Evolutionary conservation across 2,329 filamentous ascomycete species (phyloP), one percentile per base, ranked within the genome.

Genomic region (Shiraia bambusicola): DNA sequence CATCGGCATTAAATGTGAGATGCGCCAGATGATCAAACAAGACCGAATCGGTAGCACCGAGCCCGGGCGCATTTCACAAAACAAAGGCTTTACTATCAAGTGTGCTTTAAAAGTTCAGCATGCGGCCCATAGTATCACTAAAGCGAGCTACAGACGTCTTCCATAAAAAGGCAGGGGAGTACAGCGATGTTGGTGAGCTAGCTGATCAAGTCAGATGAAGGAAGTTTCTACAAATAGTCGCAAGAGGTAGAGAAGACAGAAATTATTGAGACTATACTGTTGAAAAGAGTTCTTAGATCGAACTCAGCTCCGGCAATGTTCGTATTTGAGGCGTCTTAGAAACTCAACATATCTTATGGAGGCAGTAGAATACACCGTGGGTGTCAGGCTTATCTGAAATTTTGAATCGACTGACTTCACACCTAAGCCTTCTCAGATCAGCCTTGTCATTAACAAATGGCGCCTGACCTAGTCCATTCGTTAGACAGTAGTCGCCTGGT

Each of bases 11-110:
- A 65, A 69, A 9, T 66, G 71, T 12, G 62, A 70, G 12, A 65
- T 75, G 35, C 66, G 68, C 44, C 69, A 72, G 40, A 67, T 73
- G 68, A 59, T 66, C 17, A 64, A 61, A 17, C 61, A 67, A 5
- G 31, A 42, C 0, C 36, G 36, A 3, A 49, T 40, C 22, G 38
- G 37, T 16, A 40, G 40, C 7, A 37, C 42, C 8, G 45, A 49
- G 12, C 2, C 25, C 13, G 40, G 41, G 3, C 37, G 47, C 10
- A 19, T 47, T 7, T 22, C 14, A 9, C 45, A 52, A 15, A 15
- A n/a, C n/a, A n/a, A 29, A 10, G 56, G 47, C 12, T 48, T 40
- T 3, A 59, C 58, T 11, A 47, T 59, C 3, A 58, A 59, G 31
- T 47, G 47, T 25, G 46, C 52, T 4, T 45, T 30, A 4, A 45